A percentile compares a stretch with the other conserved stretches of the same genome.
phyloP scores from a whole-genome alignment of 805 yeast species.

The Scheffersomyces ergatensis region DNA sequence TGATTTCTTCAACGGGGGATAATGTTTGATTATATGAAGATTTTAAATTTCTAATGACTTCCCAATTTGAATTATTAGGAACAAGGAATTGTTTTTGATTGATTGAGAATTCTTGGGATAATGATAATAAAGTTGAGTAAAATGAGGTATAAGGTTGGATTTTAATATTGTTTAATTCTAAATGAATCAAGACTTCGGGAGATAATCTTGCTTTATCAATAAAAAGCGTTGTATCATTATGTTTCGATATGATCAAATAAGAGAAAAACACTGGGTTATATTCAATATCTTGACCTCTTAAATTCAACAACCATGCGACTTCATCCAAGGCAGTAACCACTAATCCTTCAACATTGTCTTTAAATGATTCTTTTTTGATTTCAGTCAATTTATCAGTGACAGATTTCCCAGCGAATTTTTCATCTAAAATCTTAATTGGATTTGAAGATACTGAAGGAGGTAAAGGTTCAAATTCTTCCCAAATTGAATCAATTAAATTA shows the following conservation, averaged over 20 bases:
- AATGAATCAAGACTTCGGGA: conserved; percentile 20
- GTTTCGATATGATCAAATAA: conserved; percentile 30
- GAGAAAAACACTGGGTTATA: conserved; percentile 54
- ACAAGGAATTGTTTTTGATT: conserved; percentile 29
- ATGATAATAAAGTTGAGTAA: conserved; percentile 40
- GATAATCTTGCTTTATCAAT: conserved; percentile 42
- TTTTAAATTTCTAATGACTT: conserved; percentile 31
- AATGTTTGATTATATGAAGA: conserved; percentile 27
- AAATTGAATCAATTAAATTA: conserved; percentile 73
- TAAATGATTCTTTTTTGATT: conserved; percentile 26
- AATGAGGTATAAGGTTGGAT: conserved; percentile 44
- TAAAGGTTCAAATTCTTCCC: conserved; percentile 63
- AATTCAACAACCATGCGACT: conserved; percentile 75
- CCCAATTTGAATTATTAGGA: conserved; percentile 37
- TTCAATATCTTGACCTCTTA: conserved; percentile 55
- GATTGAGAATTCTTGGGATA: conserved; percentile 33
- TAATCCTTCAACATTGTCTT: conserved; percentile 27
- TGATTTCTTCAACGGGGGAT: conserved; percentile 47
- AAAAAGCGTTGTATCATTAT: conserved; percentile 33
- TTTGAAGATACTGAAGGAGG: conserved; percentile 54
- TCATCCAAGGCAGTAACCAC: conserved; percentile 68
- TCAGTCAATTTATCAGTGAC: conserved; percentile 55
- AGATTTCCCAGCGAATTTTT: conserved; percentile 63
- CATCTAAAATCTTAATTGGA: conserved; percentile 49
- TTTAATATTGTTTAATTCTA: conserved; percentile 21